Percentiles rank a stretch among this genome's conserved stretches.
Evolutionary conservation across 345 rosid genomes (phyloP).

Genomic region (Heritiera fomes): DNA sequence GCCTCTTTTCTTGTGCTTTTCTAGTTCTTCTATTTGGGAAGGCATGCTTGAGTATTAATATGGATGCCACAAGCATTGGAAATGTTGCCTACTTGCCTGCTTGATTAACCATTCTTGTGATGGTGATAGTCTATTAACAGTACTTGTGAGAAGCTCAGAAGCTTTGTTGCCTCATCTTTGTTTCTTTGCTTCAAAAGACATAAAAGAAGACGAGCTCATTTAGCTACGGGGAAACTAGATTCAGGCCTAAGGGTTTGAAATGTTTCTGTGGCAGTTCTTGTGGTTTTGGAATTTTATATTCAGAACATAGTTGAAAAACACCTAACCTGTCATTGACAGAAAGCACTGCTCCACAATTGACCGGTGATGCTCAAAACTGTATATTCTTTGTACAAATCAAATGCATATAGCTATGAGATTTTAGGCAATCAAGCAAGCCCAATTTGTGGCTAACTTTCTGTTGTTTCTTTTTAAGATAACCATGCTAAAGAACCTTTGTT

Average conservation of each 20-base stretch:
- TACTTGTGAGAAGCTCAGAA: conserved; percentile 65
- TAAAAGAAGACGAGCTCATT: conserved; percentile 55
- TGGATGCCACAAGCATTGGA: conserved; percentile 77
- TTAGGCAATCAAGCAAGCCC: neutral
- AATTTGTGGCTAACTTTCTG: neutral
- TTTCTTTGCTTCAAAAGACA: conserved; percentile 77
- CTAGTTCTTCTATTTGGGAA: conserved; percentile 83
- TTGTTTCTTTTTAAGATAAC: neutral
- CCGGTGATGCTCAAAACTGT: neutral
- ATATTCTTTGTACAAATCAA: neutral
- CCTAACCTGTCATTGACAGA: neutral
- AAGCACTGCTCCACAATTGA: neutral
- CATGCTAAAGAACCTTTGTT: neutral
- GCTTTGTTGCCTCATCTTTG: conserved; percentile 68
- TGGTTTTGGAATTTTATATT: conserved; percentile 72
- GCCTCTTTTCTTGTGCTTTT: conserved; percentile 61
- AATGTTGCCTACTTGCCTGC: conserved; percentile 74
- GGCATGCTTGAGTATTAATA: conserved; percentile 82
- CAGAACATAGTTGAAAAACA: conserved; percentile 54
- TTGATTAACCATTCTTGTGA: conserved; percentile 94
- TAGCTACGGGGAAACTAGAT: conserved; percentile 72
- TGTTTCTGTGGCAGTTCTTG: conserved; percentile 73
- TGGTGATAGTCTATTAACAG: conserved; percentile 68
- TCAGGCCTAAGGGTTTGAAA: conserved; percentile 46
- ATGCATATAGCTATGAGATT: neutral